Base-by-base conservation (phyloP, 2,329 filamentous ascomycete genomes). In the Colletotrichum chrysophilum region DNA sequence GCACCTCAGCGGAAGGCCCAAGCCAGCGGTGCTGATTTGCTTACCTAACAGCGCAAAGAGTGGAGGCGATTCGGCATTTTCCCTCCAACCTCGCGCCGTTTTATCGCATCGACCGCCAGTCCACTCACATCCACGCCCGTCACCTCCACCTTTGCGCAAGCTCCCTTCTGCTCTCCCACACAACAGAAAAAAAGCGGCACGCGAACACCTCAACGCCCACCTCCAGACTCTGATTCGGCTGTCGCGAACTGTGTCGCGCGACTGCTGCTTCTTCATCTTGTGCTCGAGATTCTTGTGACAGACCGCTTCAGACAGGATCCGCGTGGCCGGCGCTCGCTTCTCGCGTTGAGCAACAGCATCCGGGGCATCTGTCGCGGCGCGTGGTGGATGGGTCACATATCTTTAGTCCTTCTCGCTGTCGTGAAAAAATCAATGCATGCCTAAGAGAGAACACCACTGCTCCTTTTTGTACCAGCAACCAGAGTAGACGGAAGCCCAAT, bases 81-180 rank as follows among this genome's bases (percentile, higher is more conserved):
- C 70, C 73, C 36, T 69, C 70, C 74, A 76, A 69, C 74, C 74
- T 76, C 74, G 74, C 74, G 74, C 70, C 74, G 70, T 73, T 76
- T 76, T 64, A 76, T 74, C 70, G 74, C 65, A 76, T 43, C 48
- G 43, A 38, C 61, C 62, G 55, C 61, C 70, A 73, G 52, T 70
- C 74, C 74, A 75, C 70, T 74, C 70, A 10, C 62, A 68, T 68
- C 74, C 74, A 75, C 70, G 68, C 70, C 12, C 62, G 68, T 68
- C 65, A 69, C 74, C 74, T 76, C 74, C 74, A 76, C 74, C 74
- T 76, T 74, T 76, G 74, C 74, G 74, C 74, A 69, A 76, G 74
- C 74, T 76, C 48, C 64, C 74, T 76, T 68, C 38, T 18, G 34
- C 74, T 65, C 58, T 36, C 34, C 58, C 70, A 66, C 74, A 69